These are phyloP conservation scores for Solanum microdontum DNA, from an alignment of 257 asterid genomes.

Conservation along the genomic window DNA sequence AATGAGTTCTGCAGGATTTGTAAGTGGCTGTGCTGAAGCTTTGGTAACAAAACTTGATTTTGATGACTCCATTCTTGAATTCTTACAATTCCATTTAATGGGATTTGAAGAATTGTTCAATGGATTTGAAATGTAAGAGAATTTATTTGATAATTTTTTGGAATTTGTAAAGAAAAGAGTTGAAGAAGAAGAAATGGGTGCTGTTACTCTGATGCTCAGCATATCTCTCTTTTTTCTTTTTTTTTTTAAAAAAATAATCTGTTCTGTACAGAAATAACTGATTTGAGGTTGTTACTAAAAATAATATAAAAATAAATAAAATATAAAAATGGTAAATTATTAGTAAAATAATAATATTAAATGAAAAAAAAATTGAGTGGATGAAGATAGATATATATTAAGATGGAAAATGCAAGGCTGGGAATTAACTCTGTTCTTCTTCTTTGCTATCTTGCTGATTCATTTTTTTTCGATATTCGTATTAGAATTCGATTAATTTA, in stretches of 20 bases:
- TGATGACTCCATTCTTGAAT: slow-evolving; percentile 39
- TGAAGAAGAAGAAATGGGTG: slow-evolving; percentile 23
- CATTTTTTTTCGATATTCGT: fast-evolving
- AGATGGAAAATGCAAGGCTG: neutral
- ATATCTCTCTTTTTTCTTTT: slow-evolving; percentile 4
- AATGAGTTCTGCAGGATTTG: slow-evolving; percentile 72
- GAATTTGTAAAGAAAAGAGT: slow-evolving; percentile 21
- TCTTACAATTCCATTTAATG: slow-evolving; percentile 37
- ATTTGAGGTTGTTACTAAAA: neutral
- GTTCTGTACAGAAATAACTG: neutral
- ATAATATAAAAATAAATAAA: neutral
- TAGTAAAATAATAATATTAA: neutral
- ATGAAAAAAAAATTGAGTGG: slow-evolving; percentile 1
- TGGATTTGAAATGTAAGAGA: slow-evolving; percentile 32
- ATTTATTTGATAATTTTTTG: slow-evolving; percentile 20
- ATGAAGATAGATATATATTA: neutral
- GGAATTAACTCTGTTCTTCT: neutral
- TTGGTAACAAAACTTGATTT: slow-evolving; percentile 22
- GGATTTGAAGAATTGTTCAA: slow-evolving; percentile 26
- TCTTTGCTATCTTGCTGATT: neutral
- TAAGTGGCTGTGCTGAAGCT: slow-evolving; percentile 67
- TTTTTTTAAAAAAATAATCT: too few species aligned
- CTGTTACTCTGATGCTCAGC: slow-evolving; percentile 41
- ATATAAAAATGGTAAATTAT: neutral
- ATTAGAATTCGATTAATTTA: neutral